phyloP scores from a whole-genome alignment of 2,329 filamentous ascomycete genomes.

The Microcyclospora tardicrescens region DNA sequence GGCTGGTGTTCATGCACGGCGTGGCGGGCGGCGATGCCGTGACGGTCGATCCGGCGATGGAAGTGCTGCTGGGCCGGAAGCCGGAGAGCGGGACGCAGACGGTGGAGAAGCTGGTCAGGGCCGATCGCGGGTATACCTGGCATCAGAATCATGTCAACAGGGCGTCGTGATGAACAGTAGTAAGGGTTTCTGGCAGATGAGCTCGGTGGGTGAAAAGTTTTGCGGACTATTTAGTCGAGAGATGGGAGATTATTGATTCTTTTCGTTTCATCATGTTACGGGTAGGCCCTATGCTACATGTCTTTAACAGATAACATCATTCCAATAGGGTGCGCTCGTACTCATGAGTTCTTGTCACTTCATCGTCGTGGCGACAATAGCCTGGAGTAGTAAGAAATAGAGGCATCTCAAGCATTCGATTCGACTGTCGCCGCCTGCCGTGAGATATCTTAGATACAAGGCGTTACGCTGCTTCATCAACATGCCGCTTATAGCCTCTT shows the following conservation, averaged over 20 bases:
- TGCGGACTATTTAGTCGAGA: not conserved
- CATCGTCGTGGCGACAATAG: not conserved
- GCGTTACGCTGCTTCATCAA: not conserved
- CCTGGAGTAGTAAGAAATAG: not conserved
- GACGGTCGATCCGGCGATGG: constrained; percentile 11
- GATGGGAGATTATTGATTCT: not conserved
- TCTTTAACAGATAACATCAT: not conserved
- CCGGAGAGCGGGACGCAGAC: constrained; percentile 13
- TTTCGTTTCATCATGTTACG: too few relatives aligned
- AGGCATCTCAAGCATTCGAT: not conserved
- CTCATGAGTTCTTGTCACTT: not conserved
- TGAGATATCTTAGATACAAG: not conserved
- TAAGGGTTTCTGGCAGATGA: not conserved
- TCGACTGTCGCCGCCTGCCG: too few relatives aligned
- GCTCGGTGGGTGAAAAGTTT: not conserved
- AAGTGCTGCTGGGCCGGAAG: constrained; percentile 12
- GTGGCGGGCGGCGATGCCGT: constrained; percentile 12
- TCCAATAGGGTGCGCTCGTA: not conserved
- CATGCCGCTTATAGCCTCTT: not conserved
- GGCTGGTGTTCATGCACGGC: constrained; percentile 17
- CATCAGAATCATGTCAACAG: constrained; percentile 30
- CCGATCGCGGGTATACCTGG: constrained; percentile 29
- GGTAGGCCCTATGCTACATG: too few relatives aligned
- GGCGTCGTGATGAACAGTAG: not conserved
- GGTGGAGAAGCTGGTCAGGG: constrained; percentile 9